These are phyloP conservation scores for Fusarium begoniae DNA, from an alignment of 2,329 filamentous ascomycete genomes.

Conservation along the genomic window DNA sequence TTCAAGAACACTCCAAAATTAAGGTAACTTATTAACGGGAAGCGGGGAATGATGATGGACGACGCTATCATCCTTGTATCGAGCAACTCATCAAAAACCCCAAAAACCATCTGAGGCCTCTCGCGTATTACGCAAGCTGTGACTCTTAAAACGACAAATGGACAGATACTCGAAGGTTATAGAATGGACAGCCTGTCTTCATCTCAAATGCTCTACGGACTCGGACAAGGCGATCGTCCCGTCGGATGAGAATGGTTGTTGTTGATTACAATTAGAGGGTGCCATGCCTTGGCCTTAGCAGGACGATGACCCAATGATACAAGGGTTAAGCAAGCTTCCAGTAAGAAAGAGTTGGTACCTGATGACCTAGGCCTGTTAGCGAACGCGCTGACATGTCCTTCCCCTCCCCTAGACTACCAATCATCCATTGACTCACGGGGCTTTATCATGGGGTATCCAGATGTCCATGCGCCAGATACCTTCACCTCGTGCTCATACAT, in stretches of 20 bases:
- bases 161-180: background rate
- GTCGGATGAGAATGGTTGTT: background rate
- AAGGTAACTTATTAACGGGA: background rate
- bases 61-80: constrained; percentile 17
- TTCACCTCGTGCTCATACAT: constrained; percentile 19
- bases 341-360: constrained; percentile 6
- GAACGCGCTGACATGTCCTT: background rate
- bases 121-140: constrained; percentile 39
- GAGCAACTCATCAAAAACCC: constrained; percentile 10
- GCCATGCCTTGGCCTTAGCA: constrained; percentile 8
- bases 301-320: background rate
- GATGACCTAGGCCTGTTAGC: constrained; percentile 22
- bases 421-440: constrained; percentile 19
- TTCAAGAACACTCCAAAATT: constrained; percentile 11
- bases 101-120: constrained; percentile 30
- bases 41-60: constrained; percentile 21
- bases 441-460: constrained; percentile 25
- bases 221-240: background rate
- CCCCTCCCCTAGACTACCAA: background rate
- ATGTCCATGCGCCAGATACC: constrained; percentile 15
- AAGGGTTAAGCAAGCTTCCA: background rate
- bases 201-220: background rate
- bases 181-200: constrained; percentile 20
- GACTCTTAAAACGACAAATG: constrained; percentile 24
- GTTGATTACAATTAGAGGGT: background rate